Evolutionary conservation across 495 filamentous ascomycete species (phyloP), one percentile per base, ranked within the genome.

Genomic region (Xeromyces bisporus): DNA sequence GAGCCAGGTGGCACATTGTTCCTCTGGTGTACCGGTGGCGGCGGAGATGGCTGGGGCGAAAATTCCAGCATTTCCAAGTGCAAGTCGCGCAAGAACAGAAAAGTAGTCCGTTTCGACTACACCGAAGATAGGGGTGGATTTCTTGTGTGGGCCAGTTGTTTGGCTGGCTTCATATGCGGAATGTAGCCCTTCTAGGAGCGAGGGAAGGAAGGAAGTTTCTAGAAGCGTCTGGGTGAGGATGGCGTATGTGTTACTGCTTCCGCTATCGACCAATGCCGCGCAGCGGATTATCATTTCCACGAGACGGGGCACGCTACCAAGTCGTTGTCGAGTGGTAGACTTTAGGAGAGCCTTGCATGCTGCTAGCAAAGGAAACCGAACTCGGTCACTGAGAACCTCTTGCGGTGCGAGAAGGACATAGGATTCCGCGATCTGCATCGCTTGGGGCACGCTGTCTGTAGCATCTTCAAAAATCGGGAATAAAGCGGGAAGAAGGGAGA

Each of bases 51-150:
- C 67, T 14, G 64, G 68, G 8, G 71, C 50, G 38, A 93, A 74
- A 15, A 78, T 58, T 6, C 46, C 46, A 0, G 85, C 77, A 32
- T 73, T 73, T 7, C 71, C 71, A 9, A 91, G 48, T 5, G 73
- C 72, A 15, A 97, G 65, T 6, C 85, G 75, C 7, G 85, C 75
- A 1, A 96, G 64, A n/a, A 96, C 62, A 7, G 65, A 64, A 37
- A 89, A 75, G 53, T 89, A 92, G 48, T 93, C 79, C 0, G 74
- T 79, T 42, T 93, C 68, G 4, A 75, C 70, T 16, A 80, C 58
- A 15, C 69, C 65, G 37, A 74, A 73, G 26, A 91, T 64, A 26
- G 63, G 61, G 18, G 71, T 60, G 17, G 55, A 58, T 40, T 61
- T 77, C 18, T 57, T 60, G 39, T 77, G 73, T 0, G 86, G 86